phyloP scores from a whole-genome alignment of 1,284 basidiomycete genomes.

The Rhodotorula sp. region DNA sequence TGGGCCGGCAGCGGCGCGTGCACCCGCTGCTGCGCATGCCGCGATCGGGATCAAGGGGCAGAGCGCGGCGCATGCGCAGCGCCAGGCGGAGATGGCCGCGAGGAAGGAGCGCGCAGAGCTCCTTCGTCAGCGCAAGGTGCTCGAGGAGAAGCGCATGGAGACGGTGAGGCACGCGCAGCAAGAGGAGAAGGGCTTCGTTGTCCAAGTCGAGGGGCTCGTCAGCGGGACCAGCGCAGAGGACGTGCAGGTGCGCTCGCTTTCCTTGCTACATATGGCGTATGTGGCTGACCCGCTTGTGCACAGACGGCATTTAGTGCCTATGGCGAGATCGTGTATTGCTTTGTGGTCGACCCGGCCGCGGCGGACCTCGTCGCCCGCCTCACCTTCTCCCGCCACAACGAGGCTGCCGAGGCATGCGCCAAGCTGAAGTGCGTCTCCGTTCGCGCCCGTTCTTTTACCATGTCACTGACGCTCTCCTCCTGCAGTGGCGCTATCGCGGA shows the following conservation, averaged over 20 bases:
- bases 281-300: not conserved
- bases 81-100: constrained; percentile 4
- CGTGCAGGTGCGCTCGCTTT: constrained; percentile 30
- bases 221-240: constrained; percentile 42
- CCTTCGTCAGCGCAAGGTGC: constrained; percentile 7
- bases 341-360: constrained; percentile 26
- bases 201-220: constrained; percentile 41
- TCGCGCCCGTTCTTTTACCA: too few relatives aligned
- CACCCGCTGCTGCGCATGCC: not conserved
- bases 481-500: constrained; percentile 42
- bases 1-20: not conserved
- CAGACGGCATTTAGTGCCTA: constrained; percentile 43
- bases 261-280: not conserved
- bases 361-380: constrained; percentile 29
- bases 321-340: constrained; percentile 38
- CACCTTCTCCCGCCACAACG: constrained; percentile 32
- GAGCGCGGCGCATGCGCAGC: not conserved
- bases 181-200: constrained; percentile 35
- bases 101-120: constrained; percentile 10
- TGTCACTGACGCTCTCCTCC: not conserved
- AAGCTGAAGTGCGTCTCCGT: constrained; percentile 35
- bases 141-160: constrained; percentile 6
- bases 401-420: constrained; percentile 28
- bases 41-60: constrained; percentile 21
- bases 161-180: constrained; percentile 15